Percentiles rank a stretch among this genome's conserved stretches.
These are phyloP conservation scores for Colletotrichum euphorbiae DNA, from an alignment of 2,329 filamentous ascomycete genomes.

Conservation along the genomic window DNA sequence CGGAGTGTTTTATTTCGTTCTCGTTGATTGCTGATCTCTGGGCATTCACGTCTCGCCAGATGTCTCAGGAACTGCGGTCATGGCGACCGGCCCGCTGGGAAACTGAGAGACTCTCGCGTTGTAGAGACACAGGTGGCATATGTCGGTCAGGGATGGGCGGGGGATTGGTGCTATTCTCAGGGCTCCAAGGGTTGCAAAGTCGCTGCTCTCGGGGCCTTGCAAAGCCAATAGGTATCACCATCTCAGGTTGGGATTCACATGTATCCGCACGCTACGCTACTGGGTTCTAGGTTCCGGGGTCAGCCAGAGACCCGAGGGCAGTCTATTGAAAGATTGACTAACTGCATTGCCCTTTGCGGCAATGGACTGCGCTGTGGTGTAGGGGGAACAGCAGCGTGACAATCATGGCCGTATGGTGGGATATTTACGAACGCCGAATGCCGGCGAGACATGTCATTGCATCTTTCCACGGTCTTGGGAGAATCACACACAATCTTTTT, in stretches of 20 bases:
- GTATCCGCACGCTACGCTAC: conserved; percentile 21
- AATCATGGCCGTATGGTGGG: conserved; percentile 17
- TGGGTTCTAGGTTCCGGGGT: not conserved
- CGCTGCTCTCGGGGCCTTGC: conserved; percentile 29
- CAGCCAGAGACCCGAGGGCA: not conserved
- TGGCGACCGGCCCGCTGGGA: conserved; percentile 24
- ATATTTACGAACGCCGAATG: conserved; percentile 27
- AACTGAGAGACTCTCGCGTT: not conserved
- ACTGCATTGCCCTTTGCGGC: not conserved
- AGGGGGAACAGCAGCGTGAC: not conserved
- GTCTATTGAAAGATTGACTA: conserved; percentile 8
- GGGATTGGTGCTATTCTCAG: conserved; percentile 31
- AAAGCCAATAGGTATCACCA: conserved; percentile 37
- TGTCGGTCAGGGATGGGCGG: conserved; percentile 30
- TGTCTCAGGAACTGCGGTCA: conserved; percentile 35
- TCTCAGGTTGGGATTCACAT: conserved; percentile 34
- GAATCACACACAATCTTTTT: no score
- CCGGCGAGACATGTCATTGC: conserved; percentile 25
- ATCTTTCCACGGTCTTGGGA: no score
- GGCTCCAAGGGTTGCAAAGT: not conserved
- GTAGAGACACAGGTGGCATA: conserved; percentile 23
- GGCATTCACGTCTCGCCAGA: conserved; percentile 18
- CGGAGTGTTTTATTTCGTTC: conserved; percentile 22
- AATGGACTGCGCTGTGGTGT: not conserved
- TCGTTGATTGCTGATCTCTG: conserved; percentile 34